A percentile compares a stretch with the other conserved stretches of the same genome.
Evolutionary conservation across 108 stramenopile species (phyloP).

Genomic region (Parietichytrium sp.): DNA sequence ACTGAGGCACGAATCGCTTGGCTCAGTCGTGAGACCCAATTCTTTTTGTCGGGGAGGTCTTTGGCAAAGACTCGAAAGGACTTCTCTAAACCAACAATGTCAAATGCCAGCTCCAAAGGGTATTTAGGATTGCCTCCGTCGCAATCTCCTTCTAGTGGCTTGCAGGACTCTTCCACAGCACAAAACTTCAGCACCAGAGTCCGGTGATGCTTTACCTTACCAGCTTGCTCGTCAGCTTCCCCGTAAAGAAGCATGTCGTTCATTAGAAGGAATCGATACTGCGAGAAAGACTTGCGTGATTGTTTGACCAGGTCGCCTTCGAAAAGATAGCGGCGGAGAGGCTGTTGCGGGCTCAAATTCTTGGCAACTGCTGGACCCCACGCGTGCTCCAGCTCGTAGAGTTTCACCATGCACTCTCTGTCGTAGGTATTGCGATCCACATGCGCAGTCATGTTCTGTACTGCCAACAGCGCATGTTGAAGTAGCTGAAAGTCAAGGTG

Average conservation of each 20-base stretch:
- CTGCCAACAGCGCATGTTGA: neutral
- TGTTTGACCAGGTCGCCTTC: conserved; percentile 5
- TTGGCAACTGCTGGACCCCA: neutral
- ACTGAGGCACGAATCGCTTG: too few species aligned
- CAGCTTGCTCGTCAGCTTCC: neutral
- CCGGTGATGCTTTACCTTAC: neutral
- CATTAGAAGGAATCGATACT: conserved; percentile 19
- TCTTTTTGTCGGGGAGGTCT: too few species aligned
- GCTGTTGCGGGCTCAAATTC: too few species aligned
- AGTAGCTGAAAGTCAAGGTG: neutral
- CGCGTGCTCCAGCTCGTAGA: neutral
- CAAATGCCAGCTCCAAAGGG: neutral
- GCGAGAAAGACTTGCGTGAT: neutral
- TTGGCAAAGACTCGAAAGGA: conserved; percentile 17
- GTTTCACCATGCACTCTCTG: neutral
- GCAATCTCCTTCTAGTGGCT: too few species aligned
- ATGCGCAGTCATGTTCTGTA: neutral
- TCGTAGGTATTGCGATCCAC: neutral
- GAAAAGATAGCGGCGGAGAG: neutral
- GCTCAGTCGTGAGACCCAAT: neutral
- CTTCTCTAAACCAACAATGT: conserved; percentile 1
- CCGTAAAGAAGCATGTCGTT: conserved; percentile 6
- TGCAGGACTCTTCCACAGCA: too few species aligned
- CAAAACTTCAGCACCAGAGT: neutral
- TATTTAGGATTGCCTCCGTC: neutral